Evolutionary conservation across 1,284 basidiomycete genomes (phyloP), one percentile per base, ranked within the genome.

Genomic region (Ganoderma sinense): DNA sequence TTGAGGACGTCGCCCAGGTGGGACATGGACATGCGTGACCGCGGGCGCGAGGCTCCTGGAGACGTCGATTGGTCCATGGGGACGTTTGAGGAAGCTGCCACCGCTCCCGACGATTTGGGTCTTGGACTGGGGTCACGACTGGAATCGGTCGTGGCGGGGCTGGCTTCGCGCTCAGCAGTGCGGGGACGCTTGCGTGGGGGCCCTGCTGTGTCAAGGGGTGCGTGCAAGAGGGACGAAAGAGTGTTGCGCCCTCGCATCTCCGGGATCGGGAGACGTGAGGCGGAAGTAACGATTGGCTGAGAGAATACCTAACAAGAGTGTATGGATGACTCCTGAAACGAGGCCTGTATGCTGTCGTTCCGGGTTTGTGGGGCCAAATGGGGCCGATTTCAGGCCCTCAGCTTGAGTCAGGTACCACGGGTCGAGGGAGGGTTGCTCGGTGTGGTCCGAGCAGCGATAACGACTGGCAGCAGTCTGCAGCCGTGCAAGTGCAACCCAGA

Each of bases 161-260:
- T 51, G 31, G 14, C 20, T 29, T 61, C 65, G 40, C 58, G 62
- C 59, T 70, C 69, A 39, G 68, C 58, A 45, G 63, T 74, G 64
- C 73, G 63, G 59, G 71, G 71, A 67, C 73, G 73, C 58, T 75
- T 75, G 45, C 73, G 69, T 13, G 71, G 71, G 13, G 70, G 68
- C 40, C 70, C 67, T 45, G 48, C 13, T 40, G 45, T 64, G 43
- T 20, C 53, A 36, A 56, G 43, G 20, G 71, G 66, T 43, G 64
- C 11, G 40, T 39, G 56, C 36, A 59, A 10, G 33, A 39, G 31
- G n/a, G 56, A 39, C 8, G 36, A 59, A 14, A 59, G 33, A 23
- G 61, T 29, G 33, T 60, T n/a, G 56, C 55, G 67, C 55, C 68
- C 45, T 41, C 62, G 40, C 51, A 67, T 64, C 33, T 64, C 67